Percentiles rank a stretch among this genome's conserved stretches.
phyloP scores from a whole-genome alignment of 129 eudicot genomes.

The Artemisia argyi region DNA sequence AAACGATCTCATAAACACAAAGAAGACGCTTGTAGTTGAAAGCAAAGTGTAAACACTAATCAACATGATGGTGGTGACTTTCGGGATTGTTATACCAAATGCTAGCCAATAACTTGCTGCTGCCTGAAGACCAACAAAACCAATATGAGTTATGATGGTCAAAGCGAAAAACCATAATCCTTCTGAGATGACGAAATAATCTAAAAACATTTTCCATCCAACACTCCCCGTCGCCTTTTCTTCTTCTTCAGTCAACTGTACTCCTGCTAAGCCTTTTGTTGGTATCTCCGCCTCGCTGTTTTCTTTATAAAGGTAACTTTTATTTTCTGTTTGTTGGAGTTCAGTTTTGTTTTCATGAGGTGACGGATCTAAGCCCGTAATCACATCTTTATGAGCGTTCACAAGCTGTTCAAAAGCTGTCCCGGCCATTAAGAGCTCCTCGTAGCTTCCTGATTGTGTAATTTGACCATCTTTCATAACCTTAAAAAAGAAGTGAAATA shows the following conservation, averaged over 20 bases:
- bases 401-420: slow-evolving; percentile 71
- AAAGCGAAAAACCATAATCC: slow-evolving; percentile 29
- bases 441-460: slow-evolving; percentile 69
- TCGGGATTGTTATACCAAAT: slow-evolving; percentile 44
- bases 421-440: slow-evolving; percentile 59
- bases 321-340: neutral
- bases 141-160: slow-evolving; percentile 26
- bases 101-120: slow-evolving; percentile 75
- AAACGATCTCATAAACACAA: slow-evolving; percentile 45
- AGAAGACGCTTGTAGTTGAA: slow-evolving; percentile 43
- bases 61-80: slow-evolving; percentile 38
- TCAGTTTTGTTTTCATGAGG: slow-evolving; percentile 20
- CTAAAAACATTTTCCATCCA: slow-evolving; percentile 58
- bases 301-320: slow-evolving; percentile 24
- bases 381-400: slow-evolving; percentile 59
- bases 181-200: slow-evolving; percentile 55
- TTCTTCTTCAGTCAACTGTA: slow-evolving; percentile 68
- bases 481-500: slow-evolving; percentile 24
- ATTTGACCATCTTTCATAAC: slow-evolving; percentile 68
- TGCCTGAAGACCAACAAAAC: slow-evolving; percentile 60
- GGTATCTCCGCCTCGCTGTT: slow-evolving; percentile 44
- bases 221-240: slow-evolving; percentile 52
- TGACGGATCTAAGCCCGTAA: slow-evolving; percentile 41
- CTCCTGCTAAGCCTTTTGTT: slow-evolving; percentile 31
- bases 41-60: slow-evolving; percentile 48